A percentile compares a stretch with the other conserved stretches of the same genome.
phyloP scores from a whole-genome alignment of 352 stramenopile genomes.

The Blastocystis sp. region DNA sequence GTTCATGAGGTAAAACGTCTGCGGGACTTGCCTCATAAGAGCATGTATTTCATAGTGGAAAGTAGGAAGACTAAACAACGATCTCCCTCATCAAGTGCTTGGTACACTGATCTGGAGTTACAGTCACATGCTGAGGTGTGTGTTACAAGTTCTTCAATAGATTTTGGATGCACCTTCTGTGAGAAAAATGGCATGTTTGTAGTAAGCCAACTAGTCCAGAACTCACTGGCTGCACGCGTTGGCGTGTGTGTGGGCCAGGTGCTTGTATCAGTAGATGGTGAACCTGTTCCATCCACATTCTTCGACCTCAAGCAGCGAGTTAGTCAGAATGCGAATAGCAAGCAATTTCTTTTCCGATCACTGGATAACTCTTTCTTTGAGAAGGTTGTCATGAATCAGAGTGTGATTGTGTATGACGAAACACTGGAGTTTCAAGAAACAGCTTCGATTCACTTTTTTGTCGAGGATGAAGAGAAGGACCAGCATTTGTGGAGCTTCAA shows the following conservation, averaged over 20 bases:
- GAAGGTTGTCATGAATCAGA: background rate
- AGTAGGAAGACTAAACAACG: background rate
- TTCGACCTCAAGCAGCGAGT: background rate
- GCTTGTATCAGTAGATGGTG: background rate
- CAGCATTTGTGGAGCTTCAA: background rate
- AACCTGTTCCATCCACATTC: background rate
- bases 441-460: background rate
- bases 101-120: background rate
- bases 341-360: background rate
- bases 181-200: background rate
- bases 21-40: too few relatives aligned
- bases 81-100: background rate
- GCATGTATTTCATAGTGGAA: background rate
- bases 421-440: background rate
- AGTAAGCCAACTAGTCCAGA: background rate
- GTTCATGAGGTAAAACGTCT: background rate
- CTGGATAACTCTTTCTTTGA: background rate
- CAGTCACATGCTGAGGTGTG: background rate
- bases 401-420: background rate
- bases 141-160: background rate
- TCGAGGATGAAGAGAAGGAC: background rate
- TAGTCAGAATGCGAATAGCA: background rate
- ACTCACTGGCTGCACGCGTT: background rate
- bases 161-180: background rate
- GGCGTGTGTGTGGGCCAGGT: background rate